phyloP scores from a whole-genome alignment of 108 stramenopile species.

The Parietichytrium sp. region DNA sequence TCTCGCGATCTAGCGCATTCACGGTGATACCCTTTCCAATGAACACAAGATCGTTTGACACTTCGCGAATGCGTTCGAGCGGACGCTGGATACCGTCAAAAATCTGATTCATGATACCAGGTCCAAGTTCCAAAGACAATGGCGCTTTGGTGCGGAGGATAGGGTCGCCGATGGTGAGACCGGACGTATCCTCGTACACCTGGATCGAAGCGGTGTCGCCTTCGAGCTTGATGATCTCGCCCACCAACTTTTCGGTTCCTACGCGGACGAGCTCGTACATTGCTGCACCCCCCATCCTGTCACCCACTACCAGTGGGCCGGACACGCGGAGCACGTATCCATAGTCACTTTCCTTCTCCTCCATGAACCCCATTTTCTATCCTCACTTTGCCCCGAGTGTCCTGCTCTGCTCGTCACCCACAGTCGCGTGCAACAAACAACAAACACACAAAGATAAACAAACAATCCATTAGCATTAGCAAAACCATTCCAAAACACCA shows the following conservation, averaged over 20 bases:
- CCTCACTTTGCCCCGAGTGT: too few species aligned
- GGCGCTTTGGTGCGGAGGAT: conserved; percentile 90
- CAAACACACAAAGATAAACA: too few species aligned
- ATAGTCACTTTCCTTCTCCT: conserved; percentile 89
- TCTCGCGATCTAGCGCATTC: conserved; percentile 81
- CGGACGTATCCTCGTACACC: conserved; percentile 95
- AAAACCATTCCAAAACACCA: too few species aligned
- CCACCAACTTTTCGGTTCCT: conserved; percentile 96
- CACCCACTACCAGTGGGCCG: conserved; percentile 95
- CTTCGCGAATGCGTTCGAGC: conserved; percentile 81
- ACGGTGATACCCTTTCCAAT: conserved; percentile 93
- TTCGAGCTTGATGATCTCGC: conserved; percentile 99
- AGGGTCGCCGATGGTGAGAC: conserved; percentile 95
- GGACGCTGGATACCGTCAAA: conserved; percentile 99
- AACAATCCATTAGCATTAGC: too few species aligned
- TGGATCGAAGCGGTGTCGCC: conserved; percentile 94
- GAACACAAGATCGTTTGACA: conserved; percentile 68
- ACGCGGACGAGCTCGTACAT: conserved; percentile 97
- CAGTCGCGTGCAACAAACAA: too few species aligned
- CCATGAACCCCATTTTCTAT: too few species aligned
- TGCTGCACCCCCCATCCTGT: conserved; percentile 94
- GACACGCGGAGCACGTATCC: conserved; percentile 83
- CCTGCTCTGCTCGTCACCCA: too few species aligned
- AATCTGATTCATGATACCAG: conserved; percentile 99
- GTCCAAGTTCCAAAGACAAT: conserved; percentile 93